These are phyloP conservation scores for Aspergillus phoenicis DNA, from an alignment of 2,329 filamentous ascomycete species.

Conservation along the genomic window DNA sequence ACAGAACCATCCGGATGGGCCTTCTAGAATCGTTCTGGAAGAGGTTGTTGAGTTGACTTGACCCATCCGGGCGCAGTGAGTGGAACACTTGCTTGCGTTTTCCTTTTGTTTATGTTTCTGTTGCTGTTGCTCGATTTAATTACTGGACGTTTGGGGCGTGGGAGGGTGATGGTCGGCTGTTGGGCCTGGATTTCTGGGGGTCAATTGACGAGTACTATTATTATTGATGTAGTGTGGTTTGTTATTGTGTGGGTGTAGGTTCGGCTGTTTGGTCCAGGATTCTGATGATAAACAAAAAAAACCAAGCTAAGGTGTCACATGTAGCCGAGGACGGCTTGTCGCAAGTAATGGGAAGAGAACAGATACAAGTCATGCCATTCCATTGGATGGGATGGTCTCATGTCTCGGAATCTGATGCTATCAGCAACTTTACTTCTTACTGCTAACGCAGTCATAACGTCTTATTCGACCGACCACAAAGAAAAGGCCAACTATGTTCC, in stretches of 20 bases:
- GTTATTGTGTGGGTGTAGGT: too few relatives aligned
- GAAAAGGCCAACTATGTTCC: neutral
- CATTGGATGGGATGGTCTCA: conserved; percentile 5
- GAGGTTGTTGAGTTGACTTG: neutral
- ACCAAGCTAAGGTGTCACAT: too few relatives aligned
- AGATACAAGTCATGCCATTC: conserved; percentile 2
- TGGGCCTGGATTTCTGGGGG: too few relatives aligned
- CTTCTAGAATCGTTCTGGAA: conserved; percentile 20
- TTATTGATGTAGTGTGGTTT: too few relatives aligned
- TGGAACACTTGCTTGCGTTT: too few relatives aligned
- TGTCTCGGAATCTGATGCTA: conserved; percentile 6
- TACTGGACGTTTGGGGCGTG: too few relatives aligned
- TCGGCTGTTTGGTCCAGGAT: too few relatives aligned
- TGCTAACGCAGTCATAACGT: neutral
- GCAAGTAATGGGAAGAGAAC: neutral
- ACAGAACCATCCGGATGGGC: conserved; percentile 6
- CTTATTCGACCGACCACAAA: neutral
- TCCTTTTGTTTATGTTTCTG: too few relatives aligned
- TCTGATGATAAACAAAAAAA: neutral
- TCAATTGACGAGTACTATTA: too few relatives aligned
- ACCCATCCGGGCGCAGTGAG: neutral
- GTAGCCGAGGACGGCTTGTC: too few relatives aligned
- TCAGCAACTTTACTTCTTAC: neutral
- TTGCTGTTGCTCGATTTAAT: too few relatives aligned
- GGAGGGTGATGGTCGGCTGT: too few relatives aligned